phyloP scores from a whole-genome alignment of 2,329 filamentous ascomycete genomes.

The Fusarium coicis region DNA sequence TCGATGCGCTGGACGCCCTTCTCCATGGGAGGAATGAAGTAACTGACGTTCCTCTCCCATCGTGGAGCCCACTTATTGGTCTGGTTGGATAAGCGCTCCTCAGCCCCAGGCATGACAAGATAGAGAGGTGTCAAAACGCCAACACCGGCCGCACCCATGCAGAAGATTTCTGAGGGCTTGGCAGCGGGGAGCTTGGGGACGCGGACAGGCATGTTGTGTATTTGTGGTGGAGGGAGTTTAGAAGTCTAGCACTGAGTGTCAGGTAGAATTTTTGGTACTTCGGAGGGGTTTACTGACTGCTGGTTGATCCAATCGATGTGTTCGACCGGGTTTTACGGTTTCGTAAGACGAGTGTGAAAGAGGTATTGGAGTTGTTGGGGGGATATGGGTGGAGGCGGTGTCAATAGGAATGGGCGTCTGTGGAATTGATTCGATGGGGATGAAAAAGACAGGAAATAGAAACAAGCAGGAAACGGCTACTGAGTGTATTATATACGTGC shows the following conservation, averaged over 20 bases:
- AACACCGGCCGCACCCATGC: slow-evolving; percentile 65
- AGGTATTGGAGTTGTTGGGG: not conserved
- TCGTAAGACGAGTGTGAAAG: not conserved
- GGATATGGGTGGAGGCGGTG: not conserved
- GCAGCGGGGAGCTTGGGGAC: slow-evolving; percentile 61
- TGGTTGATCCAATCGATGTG: slow-evolving; percentile 4
- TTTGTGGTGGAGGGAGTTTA: not conserved
- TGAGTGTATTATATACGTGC: slow-evolving; percentile 31
- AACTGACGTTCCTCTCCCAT: slow-evolving; percentile 68
- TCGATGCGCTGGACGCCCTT: slow-evolving; percentile 60
- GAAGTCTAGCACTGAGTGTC: slow-evolving; percentile 2
- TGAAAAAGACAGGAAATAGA: not conserved
- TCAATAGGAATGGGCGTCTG: not conserved
- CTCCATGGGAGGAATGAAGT: slow-evolving; percentile 61
- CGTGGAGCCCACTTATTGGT: slow-evolving; percentile 68
- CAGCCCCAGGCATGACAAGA: slow-evolving; percentile 66
- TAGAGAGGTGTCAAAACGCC: slow-evolving; percentile 66
- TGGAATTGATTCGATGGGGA: slow-evolving; percentile 13
- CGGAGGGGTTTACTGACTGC: slow-evolving; percentile 12
- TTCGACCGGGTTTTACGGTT: not conserved
- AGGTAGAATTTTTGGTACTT: not conserved
- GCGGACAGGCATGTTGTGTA: slow-evolving; percentile 59
- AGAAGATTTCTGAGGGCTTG: slow-evolving; percentile 60
- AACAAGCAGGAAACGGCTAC: slow-evolving; percentile 6
- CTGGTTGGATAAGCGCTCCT: slow-evolving; percentile 64